phyloP scores from a whole-genome alignment of 2,329 filamentous ascomycete species.

The Elsinoe ampelina region DNA sequence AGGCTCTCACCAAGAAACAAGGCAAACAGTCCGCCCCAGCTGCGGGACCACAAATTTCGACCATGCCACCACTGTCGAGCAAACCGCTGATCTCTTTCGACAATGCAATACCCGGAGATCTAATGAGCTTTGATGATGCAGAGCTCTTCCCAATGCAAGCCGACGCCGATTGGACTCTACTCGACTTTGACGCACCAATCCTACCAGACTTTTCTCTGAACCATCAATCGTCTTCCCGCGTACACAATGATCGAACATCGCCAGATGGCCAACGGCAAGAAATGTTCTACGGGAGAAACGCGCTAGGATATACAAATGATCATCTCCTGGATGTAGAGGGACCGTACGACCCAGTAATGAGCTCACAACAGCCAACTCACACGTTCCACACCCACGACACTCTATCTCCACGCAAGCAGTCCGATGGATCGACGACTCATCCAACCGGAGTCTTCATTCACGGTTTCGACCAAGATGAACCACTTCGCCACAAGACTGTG shows the following conservation, averaged over 20 bases:
- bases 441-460: background rate
- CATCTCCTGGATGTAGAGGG: background rate
- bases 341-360: background rate
- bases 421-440: background rate
- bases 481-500: background rate
- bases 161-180: slow-evolving; percentile 15
- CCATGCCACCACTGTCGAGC: background rate
- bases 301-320: background rate
- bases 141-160: background rate
- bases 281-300: background rate
- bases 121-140: slow-evolving; percentile 2
- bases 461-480: background rate
- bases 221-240: background rate
- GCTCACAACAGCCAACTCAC: background rate
- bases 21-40: slow-evolving; percentile 2
- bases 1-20: slow-evolving; percentile 1
- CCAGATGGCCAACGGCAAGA: background rate
- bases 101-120: slow-evolving; percentile 2
- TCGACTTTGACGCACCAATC: slow-evolving; percentile 1
- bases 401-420: background rate
- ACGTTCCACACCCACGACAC: background rate
- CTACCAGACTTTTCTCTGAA: background rate
- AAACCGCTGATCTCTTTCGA: background rate
- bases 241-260: background rate
- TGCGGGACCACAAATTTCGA: background rate